phyloP scores from a whole-genome alignment of 768 basidiomycete species.

The Kwoniella sp. region DNA sequence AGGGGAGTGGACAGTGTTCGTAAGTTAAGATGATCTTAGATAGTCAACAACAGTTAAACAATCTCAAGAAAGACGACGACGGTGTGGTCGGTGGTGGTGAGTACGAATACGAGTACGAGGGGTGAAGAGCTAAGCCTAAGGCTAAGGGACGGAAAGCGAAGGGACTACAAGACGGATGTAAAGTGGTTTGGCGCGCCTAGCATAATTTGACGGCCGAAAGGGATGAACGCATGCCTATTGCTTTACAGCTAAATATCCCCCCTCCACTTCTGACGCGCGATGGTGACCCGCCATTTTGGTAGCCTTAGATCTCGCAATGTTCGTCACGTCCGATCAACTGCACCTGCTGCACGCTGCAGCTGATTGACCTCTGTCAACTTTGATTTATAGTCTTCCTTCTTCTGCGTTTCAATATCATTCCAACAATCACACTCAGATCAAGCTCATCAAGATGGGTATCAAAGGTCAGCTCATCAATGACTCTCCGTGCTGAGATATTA shows the following conservation, averaged over 20 bases:
- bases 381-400: not conserved
- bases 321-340: conserved; percentile 18
- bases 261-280: conserved; percentile 13
- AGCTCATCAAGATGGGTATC: conserved; percentile 70
- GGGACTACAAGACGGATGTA: conserved; percentile 6
- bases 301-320: conserved; percentile 4
- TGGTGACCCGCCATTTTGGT: conserved; percentile 4
- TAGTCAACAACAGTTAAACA: not conserved
- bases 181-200: conserved; percentile 12
- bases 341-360: not conserved
- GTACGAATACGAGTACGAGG: conserved; percentile 11
- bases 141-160: conserved; percentile 14
- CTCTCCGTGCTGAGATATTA: not conserved
- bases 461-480: conserved; percentile 60
- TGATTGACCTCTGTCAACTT: not conserved
- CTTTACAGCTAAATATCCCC: not conserved
- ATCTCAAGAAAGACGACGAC: not conserved
- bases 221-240: conserved; percentile 1
- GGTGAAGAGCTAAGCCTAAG: conserved; percentile 7
- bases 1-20: not conserved
- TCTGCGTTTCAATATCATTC: not conserved
- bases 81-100: not conserved
- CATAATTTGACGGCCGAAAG: conserved; percentile 20
- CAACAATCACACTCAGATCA: not conserved
- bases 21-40: not conserved